A percentile compares a stretch with the other conserved stretches of the same genome.
Evolutionary conservation across 2,329 filamentous ascomycete genomes (phyloP).

Genomic region (Aschersonia sp.): DNA sequence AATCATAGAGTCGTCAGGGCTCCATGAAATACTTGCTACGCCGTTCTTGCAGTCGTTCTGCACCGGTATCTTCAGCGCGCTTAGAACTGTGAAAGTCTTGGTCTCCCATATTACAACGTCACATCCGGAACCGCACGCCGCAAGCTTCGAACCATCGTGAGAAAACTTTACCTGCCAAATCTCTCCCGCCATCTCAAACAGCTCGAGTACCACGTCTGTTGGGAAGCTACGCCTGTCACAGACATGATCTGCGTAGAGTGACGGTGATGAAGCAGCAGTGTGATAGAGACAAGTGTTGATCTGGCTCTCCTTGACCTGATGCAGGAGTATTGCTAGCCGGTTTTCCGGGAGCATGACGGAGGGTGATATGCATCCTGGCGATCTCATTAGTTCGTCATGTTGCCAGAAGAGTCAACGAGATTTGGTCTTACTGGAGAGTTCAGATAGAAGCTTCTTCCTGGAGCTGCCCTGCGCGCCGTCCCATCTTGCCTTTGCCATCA

Average conservation of each 20-base stretch:
- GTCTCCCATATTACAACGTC: conserved; percentile 75
- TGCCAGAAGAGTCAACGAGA: neutral
- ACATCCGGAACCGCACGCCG: conserved; percentile 65
- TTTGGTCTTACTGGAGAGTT: conserved; percentile 59
- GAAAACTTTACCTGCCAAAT: conserved; percentile 91
- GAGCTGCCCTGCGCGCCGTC: conserved; percentile 68
- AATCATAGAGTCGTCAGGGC: conserved; percentile 75
- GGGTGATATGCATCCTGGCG: conserved; percentile 72
- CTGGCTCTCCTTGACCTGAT: conserved; percentile 73
- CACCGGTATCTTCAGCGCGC: conserved; percentile 31
- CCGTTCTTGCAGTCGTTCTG: conserved; percentile 46
- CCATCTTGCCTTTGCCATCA: conserved; percentile 68
- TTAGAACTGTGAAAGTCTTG: conserved; percentile 48
- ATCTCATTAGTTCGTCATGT: conserved; percentile 1
- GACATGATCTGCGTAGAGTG: conserved; percentile 75
- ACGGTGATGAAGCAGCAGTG: conserved; percentile 64
- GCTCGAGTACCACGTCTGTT: conserved; percentile 51
- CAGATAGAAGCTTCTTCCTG: conserved; percentile 58
- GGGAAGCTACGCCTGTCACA: conserved; percentile 77
- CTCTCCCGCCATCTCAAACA: conserved; percentile 64
- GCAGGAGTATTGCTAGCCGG: conserved; percentile 64
- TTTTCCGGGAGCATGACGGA: conserved; percentile 95
- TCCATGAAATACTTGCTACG: conserved; percentile 77
- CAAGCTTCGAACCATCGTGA: conserved; percentile 68
- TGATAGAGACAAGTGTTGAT: conserved; percentile 79